Percentiles rank a stretch among this genome's conserved stretches.
Conservation (phyloP, 2,329 filamentous ascomycete genomes). For the Botrytis sinoallii region DNA sequence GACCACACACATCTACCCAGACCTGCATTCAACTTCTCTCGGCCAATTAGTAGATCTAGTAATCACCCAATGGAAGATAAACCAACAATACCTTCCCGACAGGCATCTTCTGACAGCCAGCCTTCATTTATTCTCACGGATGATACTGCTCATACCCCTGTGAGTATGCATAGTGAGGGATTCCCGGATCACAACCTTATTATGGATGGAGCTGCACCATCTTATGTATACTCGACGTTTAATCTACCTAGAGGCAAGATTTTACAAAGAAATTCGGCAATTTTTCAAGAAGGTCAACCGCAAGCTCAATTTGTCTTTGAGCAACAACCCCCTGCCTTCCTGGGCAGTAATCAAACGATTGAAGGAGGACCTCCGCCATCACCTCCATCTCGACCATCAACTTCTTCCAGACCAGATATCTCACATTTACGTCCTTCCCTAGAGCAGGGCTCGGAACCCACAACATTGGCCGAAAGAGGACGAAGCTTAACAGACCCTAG, state of each 20-base stretch:
- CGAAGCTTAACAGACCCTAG: conserved; percentile 46
- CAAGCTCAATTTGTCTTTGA: conserved; percentile 57
- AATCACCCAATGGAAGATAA: conserved; percentile 44
- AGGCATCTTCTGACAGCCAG: conserved; percentile 66
- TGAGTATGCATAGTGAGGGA: conserved; percentile 69
- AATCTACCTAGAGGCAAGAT: conserved; percentile 77
- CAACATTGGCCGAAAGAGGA: conserved; percentile 43
- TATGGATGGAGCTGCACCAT: conserved; percentile 55
- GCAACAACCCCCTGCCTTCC: conserved; percentile 49
- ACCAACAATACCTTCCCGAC: conserved; percentile 53
- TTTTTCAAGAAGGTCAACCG: conserved; percentile 53
- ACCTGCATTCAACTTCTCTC: conserved; percentile 89
- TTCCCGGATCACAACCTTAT: conserved; percentile 52
- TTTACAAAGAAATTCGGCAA: conserved; percentile 64
- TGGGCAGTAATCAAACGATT: conserved; percentile 45
- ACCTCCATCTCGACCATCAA: conserved; percentile 58
- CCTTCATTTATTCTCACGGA: conserved; percentile 59
- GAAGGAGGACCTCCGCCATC: conserved; percentile 55
- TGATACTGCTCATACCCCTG: conserved; percentile 64
- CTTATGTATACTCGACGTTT: conserved; percentile 86
- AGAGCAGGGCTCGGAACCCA: conserved; percentile 47
- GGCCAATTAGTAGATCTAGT: conserved; percentile 75
- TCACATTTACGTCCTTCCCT: conserved; percentile 45
- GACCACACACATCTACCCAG: conserved; percentile 57
- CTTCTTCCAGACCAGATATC: conserved; percentile 43